phyloP scores from a whole-genome alignment of 2,329 filamentous ascomycete genomes.

The Coniochaeta sp. region DNA sequence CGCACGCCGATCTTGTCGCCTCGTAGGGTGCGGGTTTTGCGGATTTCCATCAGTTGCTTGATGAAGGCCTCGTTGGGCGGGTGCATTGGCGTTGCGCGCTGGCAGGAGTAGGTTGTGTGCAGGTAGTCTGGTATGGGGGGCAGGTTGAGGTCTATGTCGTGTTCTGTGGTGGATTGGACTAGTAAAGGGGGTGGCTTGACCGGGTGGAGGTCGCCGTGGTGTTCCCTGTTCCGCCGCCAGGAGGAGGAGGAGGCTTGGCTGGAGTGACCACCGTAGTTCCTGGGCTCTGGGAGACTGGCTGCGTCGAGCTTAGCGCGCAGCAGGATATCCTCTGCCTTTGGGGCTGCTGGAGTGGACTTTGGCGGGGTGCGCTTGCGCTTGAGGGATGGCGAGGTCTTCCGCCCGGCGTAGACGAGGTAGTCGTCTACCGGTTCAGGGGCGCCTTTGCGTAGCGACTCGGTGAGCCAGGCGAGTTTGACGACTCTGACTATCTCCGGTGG shows the following conservation, averaged over 20 bases:
- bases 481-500: conserved; percentile 31
- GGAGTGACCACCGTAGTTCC: neutral
- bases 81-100: conserved; percentile 64
- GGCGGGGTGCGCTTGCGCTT: conserved; percentile 4
- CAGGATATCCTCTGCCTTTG: conserved; percentile 19
- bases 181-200: conserved; percentile 34
- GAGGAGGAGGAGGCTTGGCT: conserved; percentile 9
- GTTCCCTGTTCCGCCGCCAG: conserved; percentile 9
- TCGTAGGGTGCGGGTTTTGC: conserved; percentile 60
- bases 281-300: conserved; percentile 6
- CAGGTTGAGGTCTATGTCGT: conserved; percentile 51
- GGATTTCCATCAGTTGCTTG: conserved; percentile 65
- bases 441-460: conserved; percentile 39
- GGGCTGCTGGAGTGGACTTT: conserved; percentile 6
- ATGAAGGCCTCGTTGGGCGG: conserved; percentile 73
- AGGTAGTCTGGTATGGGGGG: conserved; percentile 64
- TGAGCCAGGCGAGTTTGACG: conserved; percentile 53
- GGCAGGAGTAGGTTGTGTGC: conserved; percentile 66
- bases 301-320: conserved; percentile 21
- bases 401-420: conserved; percentile 50
- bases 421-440: conserved; percentile 37
- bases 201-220: conserved; percentile 7
- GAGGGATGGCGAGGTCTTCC: conserved; percentile 17
- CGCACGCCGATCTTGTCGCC: conserved; percentile 74
- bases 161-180: conserved; percentile 70